These are phyloP conservation scores for Pogostemon cablin DNA, from an alignment of 257 asterid species.

Conservation along the genomic window DNA sequence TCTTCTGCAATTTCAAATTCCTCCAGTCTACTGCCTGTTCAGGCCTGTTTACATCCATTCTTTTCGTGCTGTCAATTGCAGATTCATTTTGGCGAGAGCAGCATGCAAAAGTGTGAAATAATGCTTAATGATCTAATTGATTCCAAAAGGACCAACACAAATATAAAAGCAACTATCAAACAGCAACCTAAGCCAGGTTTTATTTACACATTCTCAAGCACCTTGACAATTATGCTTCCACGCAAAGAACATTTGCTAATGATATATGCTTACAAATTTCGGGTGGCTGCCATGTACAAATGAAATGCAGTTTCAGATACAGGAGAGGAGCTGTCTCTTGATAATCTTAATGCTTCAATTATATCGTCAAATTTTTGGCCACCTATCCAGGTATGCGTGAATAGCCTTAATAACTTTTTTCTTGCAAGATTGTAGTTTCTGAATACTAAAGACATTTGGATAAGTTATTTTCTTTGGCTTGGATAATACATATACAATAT, in stretches of 20 bases:
- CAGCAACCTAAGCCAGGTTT: constrained; percentile 67
- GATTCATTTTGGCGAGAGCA: constrained; percentile 99
- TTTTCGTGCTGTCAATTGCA: constrained; percentile 41
- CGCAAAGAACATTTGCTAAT: constrained; percentile 14
- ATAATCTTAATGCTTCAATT: constrained; percentile 76
- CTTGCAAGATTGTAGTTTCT: constrained; percentile 18
- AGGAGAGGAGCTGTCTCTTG: constrained; percentile 66
- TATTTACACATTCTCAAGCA: constrained; percentile 21
- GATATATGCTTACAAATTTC: constrained; percentile 19
- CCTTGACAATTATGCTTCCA: constrained; percentile 28
- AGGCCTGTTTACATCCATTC: constrained; percentile 29
- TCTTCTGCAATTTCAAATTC: constrained; percentile 32
- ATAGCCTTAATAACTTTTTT: constrained; percentile 26
- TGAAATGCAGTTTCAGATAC: constrained; percentile 49
- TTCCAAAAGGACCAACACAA: constrained; percentile 90
- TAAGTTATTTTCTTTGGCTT: constrained; percentile 5
- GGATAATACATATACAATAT: background rate
- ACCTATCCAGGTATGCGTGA: constrained; percentile 79
- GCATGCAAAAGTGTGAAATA: constrained; percentile 98
- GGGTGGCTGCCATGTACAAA: constrained; percentile 24
- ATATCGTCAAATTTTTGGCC: constrained; percentile 99
- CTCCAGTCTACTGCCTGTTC: constrained; percentile 20
- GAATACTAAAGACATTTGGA: constrained; percentile 5
- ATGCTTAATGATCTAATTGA: constrained; percentile 97
- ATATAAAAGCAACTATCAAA: constrained; percentile 76